Base-by-base conservation (phyloP, 1,284 basidiomycete genomes). In the Trametes sp. region DNA sequence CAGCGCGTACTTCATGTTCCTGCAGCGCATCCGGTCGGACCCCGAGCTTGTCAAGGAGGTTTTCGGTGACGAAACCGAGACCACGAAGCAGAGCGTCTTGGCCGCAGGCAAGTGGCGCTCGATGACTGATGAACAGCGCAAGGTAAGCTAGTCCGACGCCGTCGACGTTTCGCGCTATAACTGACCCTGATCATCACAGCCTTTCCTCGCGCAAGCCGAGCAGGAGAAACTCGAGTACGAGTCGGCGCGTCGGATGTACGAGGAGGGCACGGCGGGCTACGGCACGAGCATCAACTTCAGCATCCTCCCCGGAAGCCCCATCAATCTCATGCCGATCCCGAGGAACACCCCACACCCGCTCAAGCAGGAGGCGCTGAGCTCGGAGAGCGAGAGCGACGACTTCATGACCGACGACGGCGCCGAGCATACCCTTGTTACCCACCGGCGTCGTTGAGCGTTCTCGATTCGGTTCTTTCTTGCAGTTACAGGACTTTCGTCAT, bases 171-270 rank as follows among this genome's bases (percentile, higher is more conserved):
- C 26, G 54, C 48, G 42, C 52, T 46, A 28, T 49, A 38, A 31
- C 59, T 65, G 35, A 64, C 26, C 45, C 21, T 35, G 53, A 61
- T 23, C 54, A 38, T 60, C 62, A 67, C 67, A 95, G 94, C 94
- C 95, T 0, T 96, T 94, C 83, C 82, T 96, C 51, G 89, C 90
- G 26, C 93, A 94, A 76, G 94, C 94, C 13, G 94, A 96, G 75
- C 90, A 92, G 73, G 94, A 96, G 83, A 96, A 96, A 80, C 87
- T 94, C 78, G 91, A 94, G 68, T 96, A 96, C 76, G 94, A 96
- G 73, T 82, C 87, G 23, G 90, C 91, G 38, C 82, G 92, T 59
- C 84, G 91, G 74, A 70, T 93, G 52, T 95, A 95, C 72, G 93
- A 95, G 74, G 92, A 94, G 72, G 91, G 91, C 61, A 85, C 88